Evolutionary conservation across 129 eudicot species (phyloP), one percentile per base, ranked within the genome.

Genomic region (Logfia minima): DNA sequence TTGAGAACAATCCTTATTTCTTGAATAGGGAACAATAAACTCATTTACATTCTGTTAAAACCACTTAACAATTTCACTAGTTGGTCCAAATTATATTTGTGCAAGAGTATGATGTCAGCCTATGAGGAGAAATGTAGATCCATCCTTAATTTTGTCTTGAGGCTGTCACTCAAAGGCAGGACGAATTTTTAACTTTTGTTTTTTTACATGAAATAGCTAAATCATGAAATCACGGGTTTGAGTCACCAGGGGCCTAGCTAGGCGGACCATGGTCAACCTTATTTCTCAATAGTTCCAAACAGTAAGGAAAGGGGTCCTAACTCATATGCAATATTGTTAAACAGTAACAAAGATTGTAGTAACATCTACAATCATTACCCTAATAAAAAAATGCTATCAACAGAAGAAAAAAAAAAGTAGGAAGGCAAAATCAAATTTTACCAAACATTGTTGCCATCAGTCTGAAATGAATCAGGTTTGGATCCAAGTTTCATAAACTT

Each of bases 401-500:
- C 56, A 26, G n/a, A n/a, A n/a, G n/a, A n/a, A 51, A 16, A 52
- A 17, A 2, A 29, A 6, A 4, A 60, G 13, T 18, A 53, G 26
- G 56, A 73, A 70, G 19, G 34, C 21, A 28, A 62, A 79, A 65
- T 61, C 45, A 78, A 85, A 81, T 32, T 43, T 86, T 74, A 94
- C 99, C 99, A 86, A 66, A 82, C 84, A 83, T 86, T 83, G 82
- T 91, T 88, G 45, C 87, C 96, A 74, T 95, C 97, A 19, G 82
- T 85, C 81, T 91, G 96, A 84, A 95, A 91, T 18, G 88, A 70
- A 86, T 95, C 97, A 35, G 97, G 92, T 71, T 91, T 95, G 64
- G 97, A 91, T 91, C 99, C 99, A 85, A 95, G 99, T 81, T 95
- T 95, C 99, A 95, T 95, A 66, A 91, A 95, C 96, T 95, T 95